Conservation (phyloP, 495 filamentous ascomycete genomes). For the Aspergillus kassunensis region DNA sequence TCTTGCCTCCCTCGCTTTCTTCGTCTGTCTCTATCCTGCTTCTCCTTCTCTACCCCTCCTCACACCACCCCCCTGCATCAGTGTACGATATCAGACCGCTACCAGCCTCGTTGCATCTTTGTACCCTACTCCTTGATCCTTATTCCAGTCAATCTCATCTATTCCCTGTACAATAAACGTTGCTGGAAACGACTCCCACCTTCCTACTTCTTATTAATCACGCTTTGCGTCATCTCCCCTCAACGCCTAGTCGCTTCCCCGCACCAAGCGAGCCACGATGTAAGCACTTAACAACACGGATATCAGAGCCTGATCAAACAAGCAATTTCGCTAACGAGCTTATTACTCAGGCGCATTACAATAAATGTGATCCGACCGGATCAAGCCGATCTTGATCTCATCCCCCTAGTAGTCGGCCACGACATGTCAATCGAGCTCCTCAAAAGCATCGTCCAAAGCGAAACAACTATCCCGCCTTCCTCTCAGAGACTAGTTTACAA, state of each 20-base stretch:
- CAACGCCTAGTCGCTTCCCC: constrained; percentile 16
- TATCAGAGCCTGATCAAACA: background rate
- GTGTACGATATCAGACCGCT: constrained; percentile 4
- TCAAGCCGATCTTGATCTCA: constrained; percentile 70
- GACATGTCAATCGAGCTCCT: constrained; percentile 84
- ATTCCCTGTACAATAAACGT: background rate
- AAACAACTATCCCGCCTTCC: constrained; percentile 49
- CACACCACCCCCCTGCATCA: constrained; percentile 3
- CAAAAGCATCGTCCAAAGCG: constrained; percentile 74
- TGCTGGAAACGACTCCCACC: background rate
- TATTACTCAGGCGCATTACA: constrained; percentile 66
- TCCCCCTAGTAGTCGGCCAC: constrained; percentile 76
- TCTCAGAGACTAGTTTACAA: constrained; percentile 75
- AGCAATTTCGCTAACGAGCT: background rate
- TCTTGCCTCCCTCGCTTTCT: constrained; percentile 1
- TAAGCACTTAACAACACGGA: constrained; percentile 9
- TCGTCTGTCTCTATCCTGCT: constrained; percentile 2
- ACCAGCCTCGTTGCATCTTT: background rate
- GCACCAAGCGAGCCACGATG: constrained; percentile 19
- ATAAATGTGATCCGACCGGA: constrained; percentile 74
- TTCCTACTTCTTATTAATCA: constrained; percentile 1
- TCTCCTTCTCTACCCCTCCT: background rate
- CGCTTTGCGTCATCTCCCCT: constrained; percentile 2
- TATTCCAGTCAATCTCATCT: background rate
- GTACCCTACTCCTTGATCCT: background rate